phyloP scores from a whole-genome alignment of 371 early-diverging fungal species.

The Amoeboaphelidium protococcarum region DNA sequence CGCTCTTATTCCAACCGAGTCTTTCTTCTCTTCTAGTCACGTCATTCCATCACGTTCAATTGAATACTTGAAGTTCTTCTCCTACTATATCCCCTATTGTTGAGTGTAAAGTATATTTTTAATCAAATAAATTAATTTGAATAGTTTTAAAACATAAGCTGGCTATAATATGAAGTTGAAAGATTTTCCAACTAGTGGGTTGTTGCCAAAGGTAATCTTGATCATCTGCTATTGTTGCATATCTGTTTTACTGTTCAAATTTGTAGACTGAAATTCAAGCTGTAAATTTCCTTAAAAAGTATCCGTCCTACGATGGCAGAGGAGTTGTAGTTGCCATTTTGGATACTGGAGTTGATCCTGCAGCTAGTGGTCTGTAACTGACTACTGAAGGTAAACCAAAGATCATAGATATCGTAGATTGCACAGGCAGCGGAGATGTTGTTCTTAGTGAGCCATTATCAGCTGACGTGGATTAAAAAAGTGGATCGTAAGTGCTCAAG shows the following conservation, averaged over 20 bases:
- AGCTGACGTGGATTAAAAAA: not conserved
- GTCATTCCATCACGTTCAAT: too few species aligned
- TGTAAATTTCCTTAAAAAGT: slow-evolving; percentile 43
- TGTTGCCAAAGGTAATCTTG: not conserved
- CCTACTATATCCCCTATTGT: too few species aligned
- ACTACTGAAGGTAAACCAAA: slow-evolving; percentile 71
- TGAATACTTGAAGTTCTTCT: too few species aligned
- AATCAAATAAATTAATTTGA: too few species aligned
- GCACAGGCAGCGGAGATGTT: slow-evolving; percentile 59
- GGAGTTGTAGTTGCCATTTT: slow-evolving; percentile 65
- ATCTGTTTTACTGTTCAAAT: too few species aligned
- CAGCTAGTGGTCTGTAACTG: slow-evolving; percentile 35
- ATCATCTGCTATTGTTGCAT: too few species aligned
- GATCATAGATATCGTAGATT: slow-evolving; percentile 69
- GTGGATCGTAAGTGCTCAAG: not conserved
- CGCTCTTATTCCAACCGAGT: too few species aligned
- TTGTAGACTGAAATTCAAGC: slow-evolving; percentile 41
- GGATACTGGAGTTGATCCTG: slow-evolving; percentile 80
- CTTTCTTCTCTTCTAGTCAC: too few species aligned
- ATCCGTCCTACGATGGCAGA: slow-evolving; percentile 48
- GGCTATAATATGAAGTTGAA: too few species aligned
- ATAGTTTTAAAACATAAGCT: too few species aligned
- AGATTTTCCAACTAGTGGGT: not conserved
- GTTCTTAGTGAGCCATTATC: not conserved
- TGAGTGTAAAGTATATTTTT: too few species aligned